A percentile compares a stretch with the other conserved stretches of the same genome.
Evolutionary conservation across 352 stramenopile species (phyloP).

Genomic region (Phytophthora pinifolia): DNA sequence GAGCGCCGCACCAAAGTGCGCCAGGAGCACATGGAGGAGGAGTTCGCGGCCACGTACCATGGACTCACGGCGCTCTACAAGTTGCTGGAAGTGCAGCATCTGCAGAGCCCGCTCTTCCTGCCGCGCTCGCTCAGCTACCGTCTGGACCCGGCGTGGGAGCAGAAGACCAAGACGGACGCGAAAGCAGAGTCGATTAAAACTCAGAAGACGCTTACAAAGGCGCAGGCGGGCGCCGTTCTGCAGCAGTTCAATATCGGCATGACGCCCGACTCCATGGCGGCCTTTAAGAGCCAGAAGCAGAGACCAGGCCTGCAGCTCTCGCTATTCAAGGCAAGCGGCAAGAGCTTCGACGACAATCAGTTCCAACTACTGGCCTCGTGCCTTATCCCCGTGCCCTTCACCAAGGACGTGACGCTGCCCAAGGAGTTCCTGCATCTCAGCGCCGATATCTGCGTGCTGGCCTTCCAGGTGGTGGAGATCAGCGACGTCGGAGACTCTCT

Average conservation of each 20-base stretch:
- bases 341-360: slow-evolving; percentile 53
- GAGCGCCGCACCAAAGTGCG: slow-evolving; percentile 49
- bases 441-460: slow-evolving; percentile 50
- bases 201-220: slow-evolving; percentile 2
- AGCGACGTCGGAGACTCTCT: slow-evolving; percentile 47
- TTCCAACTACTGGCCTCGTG: slow-evolving; percentile 62
- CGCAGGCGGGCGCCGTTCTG: slow-evolving; percentile 36
- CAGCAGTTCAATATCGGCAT: slow-evolving; percentile 69
- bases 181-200: slow-evolving; percentile 15
- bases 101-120: slow-evolving; percentile 73
- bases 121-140: slow-evolving; percentile 81
- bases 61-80: slow-evolving; percentile 83
- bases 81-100: slow-evolving; percentile 71
- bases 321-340: slow-evolving; percentile 45
- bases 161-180: slow-evolving; percentile 10
- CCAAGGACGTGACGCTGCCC: slow-evolving; percentile 58
- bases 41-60: slow-evolving; percentile 83
- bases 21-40: slow-evolving; percentile 76
- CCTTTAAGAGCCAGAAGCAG: slow-evolving; percentile 58
- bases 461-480: slow-evolving; percentile 71
- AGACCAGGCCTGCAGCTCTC: slow-evolving; percentile 57
- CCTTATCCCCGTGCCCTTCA: slow-evolving; percentile 62
- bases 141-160: slow-evolving; percentile 33
- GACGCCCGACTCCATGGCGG: slow-evolving; percentile 60
- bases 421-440: slow-evolving; percentile 40